Evolutionary conservation across 169 alveolate species (phyloP).

Genomic region (Perkinsus marinus): DNA sequence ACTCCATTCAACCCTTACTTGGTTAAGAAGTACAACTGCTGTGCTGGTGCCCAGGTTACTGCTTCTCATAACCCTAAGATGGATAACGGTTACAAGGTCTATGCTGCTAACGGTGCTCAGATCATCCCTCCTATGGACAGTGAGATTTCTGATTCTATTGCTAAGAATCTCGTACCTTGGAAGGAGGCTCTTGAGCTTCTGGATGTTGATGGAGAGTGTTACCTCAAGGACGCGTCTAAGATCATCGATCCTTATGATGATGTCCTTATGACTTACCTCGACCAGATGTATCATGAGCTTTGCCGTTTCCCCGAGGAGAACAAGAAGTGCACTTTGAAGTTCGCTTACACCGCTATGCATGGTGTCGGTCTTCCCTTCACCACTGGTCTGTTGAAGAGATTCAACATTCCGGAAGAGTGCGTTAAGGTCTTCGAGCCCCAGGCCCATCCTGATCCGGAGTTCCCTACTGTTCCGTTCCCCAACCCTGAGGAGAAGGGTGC

Average conservation of each 20-base stretch:
- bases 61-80: conserved; percentile 66
- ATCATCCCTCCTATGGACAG: conserved; percentile 50
- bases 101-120: conserved; percentile 58
- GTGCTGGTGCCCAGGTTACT: conserved; percentile 59
- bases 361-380: conserved; percentile 47
- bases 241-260: conserved; percentile 15
- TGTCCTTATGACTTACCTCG: conserved; percentile 30
- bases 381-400: neutral
- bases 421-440: conserved; percentile 21
- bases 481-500: conserved; percentile 59
- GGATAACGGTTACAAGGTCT: conserved; percentile 62
- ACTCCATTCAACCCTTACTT: conserved; percentile 62
- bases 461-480: conserved; percentile 59
- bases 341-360: conserved; percentile 65
- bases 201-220: neutral
- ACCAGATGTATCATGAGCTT: conserved; percentile 29
- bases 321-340: conserved; percentile 25
- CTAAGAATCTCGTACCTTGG: conserved; percentile 25
- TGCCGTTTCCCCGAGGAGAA: conserved; percentile 17
- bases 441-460: conserved; percentile 52
- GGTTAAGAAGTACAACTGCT: conserved; percentile 27
- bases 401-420: neutral
- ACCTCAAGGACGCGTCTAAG: neutral
- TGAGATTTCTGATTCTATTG: conserved; percentile 32
- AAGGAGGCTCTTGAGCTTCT: neutral